Conservation (phyloP, 2,329 filamentous ascomycete genomes). For the Fusarium penzigii region DNA sequence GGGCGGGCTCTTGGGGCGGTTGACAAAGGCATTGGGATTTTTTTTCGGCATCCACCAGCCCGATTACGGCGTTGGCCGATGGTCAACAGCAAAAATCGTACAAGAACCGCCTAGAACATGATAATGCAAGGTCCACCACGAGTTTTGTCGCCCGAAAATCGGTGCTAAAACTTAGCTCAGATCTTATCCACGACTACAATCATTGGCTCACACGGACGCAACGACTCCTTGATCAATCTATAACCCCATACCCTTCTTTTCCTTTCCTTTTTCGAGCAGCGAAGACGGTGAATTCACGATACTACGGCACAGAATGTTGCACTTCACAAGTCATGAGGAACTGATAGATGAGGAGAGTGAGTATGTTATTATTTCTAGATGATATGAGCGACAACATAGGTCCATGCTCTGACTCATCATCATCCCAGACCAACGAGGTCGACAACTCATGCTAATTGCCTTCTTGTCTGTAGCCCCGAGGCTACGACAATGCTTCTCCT, state of each 20-base stretch:
- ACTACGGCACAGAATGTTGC: not conserved
- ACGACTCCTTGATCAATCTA: not conserved
- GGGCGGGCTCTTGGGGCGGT: not conserved
- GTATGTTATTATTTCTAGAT: not conserved
- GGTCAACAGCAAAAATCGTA: constrained; percentile 1
- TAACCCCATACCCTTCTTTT: not conserved
- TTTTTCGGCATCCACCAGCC: constrained; percentile 24
- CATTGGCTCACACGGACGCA: constrained; percentile 3
- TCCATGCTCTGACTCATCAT: not conserved
- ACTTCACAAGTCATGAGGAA: not conserved
- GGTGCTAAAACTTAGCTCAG: constrained; percentile 14
- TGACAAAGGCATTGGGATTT: constrained; percentile 14
- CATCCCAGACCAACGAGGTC: not conserved
- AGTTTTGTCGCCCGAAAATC: constrained; percentile 20
- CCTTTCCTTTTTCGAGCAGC: not conserved
- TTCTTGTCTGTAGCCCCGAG: not conserved
- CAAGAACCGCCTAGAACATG: constrained; percentile 11
- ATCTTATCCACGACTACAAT: constrained; percentile 1
- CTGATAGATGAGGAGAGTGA: not conserved
- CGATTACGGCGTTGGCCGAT: constrained; percentile 28
- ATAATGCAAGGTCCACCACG: constrained; percentile 1
- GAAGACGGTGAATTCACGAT: not conserved
- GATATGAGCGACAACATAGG: not conserved
- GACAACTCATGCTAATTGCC: not conserved
- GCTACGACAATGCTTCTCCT: not conserved